These are phyloP conservation scores for Hordeum pubiflorum DNA, from an alignment of 202 grass and related monocot species.

Conservation along the genomic window DNA sequence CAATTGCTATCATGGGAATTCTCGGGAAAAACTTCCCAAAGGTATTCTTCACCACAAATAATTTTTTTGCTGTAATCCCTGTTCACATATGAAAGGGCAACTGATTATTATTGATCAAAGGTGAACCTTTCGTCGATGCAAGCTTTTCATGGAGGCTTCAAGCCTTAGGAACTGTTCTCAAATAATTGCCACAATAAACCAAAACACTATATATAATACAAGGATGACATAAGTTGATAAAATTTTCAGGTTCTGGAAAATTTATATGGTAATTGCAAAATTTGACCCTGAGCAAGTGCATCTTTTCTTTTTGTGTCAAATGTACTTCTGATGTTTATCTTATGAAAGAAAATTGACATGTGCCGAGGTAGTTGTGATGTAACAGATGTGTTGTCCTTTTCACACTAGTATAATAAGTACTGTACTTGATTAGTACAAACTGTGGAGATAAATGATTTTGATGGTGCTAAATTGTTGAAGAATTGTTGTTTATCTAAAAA, in stretches of 20 bases:
- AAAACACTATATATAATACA: background rate
- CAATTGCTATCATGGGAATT: slow-evolving; percentile 85
- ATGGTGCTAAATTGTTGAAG: background rate
- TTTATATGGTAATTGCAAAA: background rate
- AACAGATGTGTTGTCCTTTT: background rate
- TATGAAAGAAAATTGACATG: background rate
- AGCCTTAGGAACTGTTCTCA: background rate
- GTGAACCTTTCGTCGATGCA: background rate
- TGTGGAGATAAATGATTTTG: background rate
- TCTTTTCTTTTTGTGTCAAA: background rate
- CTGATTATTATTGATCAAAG: background rate
- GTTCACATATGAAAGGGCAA: background rate
- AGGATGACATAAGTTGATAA: background rate
- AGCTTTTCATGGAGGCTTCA: background rate
- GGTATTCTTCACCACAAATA: slow-evolving; percentile 25
- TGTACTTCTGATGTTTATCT: background rate
- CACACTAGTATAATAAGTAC: background rate
- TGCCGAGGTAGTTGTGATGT: background rate
- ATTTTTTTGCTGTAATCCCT: background rate
- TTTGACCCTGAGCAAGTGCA: background rate
- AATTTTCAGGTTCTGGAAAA: background rate
- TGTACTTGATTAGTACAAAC: background rate
- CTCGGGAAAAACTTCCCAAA: slow-evolving; percentile 67
- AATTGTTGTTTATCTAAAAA: background rate
- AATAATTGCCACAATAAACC: background rate